Evolutionary conservation across 768 basidiomycete genomes (phyloP).

Genomic region (Mycena capillaripes): DNA sequence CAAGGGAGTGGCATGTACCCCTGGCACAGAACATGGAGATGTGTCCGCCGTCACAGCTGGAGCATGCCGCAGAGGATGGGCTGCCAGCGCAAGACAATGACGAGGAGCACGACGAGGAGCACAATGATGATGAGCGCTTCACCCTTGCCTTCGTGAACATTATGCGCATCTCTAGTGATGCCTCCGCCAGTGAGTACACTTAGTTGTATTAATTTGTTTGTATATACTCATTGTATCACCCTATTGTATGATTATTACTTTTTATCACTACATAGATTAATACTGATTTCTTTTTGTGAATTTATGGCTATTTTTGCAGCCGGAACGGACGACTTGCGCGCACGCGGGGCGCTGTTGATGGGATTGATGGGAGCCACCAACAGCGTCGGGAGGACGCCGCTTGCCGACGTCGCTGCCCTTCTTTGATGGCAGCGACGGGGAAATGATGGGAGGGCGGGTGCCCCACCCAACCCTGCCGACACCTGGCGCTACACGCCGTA

Average conservation of each 20-base stretch:
- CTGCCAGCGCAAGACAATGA: neutral
- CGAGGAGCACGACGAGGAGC: neutral
- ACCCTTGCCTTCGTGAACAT: neutral
- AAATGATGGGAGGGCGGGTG: neutral
- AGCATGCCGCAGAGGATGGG: neutral
- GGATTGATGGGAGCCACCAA: conserved; percentile 4
- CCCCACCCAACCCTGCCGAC: too few species aligned
- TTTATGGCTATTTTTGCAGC: neutral
- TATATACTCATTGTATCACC: neutral
- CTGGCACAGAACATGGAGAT: neutral
- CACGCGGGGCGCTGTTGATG: neutral
- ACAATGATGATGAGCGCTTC: neutral
- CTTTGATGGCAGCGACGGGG: conserved; percentile 7
- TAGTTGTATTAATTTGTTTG: neutral
- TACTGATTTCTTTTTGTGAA: neutral
- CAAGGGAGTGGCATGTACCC: neutral
- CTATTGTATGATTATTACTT: neutral
- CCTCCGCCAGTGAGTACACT: neutral
- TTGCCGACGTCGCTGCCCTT: neutral
- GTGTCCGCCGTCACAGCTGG: neutral
- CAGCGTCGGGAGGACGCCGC: too few species aligned
- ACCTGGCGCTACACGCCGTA: too few species aligned
- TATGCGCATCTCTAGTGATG: neutral
- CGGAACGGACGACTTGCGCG: neutral
- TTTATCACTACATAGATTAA: neutral